Evolutionary conservation across 352 stramenopile species (phyloP), one percentile per base, ranked within the genome.

Genomic region (Phytophthora cryptogea): DNA sequence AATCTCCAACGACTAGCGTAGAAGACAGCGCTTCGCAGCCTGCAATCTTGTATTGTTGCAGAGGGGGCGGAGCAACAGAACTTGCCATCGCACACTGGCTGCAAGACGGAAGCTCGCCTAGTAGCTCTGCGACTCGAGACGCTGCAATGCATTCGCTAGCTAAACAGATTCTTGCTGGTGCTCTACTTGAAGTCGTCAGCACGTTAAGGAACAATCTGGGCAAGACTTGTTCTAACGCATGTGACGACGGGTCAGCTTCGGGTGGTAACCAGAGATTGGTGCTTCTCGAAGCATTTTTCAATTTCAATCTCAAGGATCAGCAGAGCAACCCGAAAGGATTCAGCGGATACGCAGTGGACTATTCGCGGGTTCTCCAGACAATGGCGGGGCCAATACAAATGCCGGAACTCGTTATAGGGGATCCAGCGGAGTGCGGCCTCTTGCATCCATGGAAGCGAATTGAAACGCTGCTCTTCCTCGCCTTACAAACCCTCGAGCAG

Each of bases 371-470:
- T 8, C 56, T 88, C 0, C 11, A 72, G 39, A 80, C 72, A 11
- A 13, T 59, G 11, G 66, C 52, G 1, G 70, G 75, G 3, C 33
- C 53, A 14, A 70, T 91, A 17, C 31, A 32, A n/a, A 68, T 82
- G 10, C 77, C 70, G 8, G 57, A 73, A 5, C 36, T 89, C 8
- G 47, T 78, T 13, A 30, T 61, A n/a, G 54, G 27, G 20, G 78
- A 89, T 50, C 79, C 80, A 6, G 16, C 50, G 3, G 37, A 40
- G 1, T 61, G 46, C 14, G 63, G 72, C 7, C 46, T 92, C 4
- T 30, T 91, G 7, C 82, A 92, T 61, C 78, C 85, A 9, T 88
- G 70, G 60, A 54, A 43, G 4, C 72, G 75, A 5, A 74, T 80
- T n/a, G 64, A 79, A 0, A 64, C 62, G n/a, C 58, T 94, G 30